phyloP scores from a whole-genome alignment of 805 yeast genomes.

The Starmerella vitae region DNA sequence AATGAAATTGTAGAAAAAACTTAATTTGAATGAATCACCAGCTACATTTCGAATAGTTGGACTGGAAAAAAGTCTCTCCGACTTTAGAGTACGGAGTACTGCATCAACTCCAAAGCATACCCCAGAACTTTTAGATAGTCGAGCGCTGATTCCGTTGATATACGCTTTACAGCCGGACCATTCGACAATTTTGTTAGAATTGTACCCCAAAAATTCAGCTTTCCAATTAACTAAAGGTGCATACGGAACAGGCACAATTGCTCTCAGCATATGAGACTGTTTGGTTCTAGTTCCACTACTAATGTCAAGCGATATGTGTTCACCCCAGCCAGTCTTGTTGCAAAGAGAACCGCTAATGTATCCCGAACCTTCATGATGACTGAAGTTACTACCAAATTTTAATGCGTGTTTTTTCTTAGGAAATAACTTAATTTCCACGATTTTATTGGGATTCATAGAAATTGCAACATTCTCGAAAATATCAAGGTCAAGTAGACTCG shows the following conservation, averaged over 20 bases:
- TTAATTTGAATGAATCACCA: conserved; percentile 48
- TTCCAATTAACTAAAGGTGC: conserved; percentile 33
- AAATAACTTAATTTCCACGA: conserved; percentile 15
- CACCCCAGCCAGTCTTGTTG: conserved; percentile 60
- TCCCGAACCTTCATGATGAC: conserved; percentile 95
- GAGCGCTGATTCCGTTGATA: conserved; percentile 33
- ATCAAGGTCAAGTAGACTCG: conserved; percentile 18
- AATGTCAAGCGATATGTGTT: conserved; percentile 40
- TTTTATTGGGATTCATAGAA: conserved; percentile 17
- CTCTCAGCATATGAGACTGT: conserved; percentile 41
- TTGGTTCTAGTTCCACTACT: conserved; percentile 49
- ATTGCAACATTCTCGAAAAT: conserved; percentile 16
- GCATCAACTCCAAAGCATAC: conserved; percentile 47
- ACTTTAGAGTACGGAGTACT: conserved; percentile 42
- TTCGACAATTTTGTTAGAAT: conserved; percentile 37
- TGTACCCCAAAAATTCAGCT: conserved; percentile 39
- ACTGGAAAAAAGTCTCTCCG: conserved; percentile 35
- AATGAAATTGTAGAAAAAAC: conserved; percentile 34
- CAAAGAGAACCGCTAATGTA: conserved; percentile 59
- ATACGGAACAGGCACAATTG: conserved; percentile 38
- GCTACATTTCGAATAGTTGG: conserved; percentile 45
- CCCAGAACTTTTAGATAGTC: conserved; percentile 28
- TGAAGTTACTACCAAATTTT: conserved; percentile 88
- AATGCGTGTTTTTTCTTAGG: conserved; percentile 56
- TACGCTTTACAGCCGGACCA: conserved; percentile 45